Percentiles rank a stretch among this genome's conserved stretches.
phyloP scores from a whole-genome alignment of 2,329 filamentous ascomycete species.

The Cordyceps javanica region DNA sequence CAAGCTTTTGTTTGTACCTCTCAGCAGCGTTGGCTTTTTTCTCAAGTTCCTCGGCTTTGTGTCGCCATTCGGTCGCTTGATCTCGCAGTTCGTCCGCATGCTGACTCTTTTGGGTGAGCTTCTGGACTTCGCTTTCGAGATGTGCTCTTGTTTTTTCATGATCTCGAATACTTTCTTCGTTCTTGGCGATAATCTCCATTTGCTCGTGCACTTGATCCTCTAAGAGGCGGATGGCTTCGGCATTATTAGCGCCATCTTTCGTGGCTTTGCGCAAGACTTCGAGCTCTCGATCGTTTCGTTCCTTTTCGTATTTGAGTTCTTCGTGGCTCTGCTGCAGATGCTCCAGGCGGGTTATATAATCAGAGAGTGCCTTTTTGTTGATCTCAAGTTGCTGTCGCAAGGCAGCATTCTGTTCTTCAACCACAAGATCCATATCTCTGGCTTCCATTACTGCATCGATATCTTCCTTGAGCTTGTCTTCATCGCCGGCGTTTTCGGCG shows the following conservation, averaged over 20 bases:
- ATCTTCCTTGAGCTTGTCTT: constrained; percentile 34
- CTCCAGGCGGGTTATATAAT: constrained; percentile 54
- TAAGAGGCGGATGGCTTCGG: constrained; percentile 46
- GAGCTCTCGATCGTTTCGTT: constrained; percentile 49
- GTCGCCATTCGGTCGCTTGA: constrained; percentile 53
- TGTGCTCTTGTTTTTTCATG: constrained; percentile 39
- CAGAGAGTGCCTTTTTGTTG: constrained; percentile 50
- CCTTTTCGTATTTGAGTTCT: constrained; percentile 57
- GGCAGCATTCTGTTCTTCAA: constrained; percentile 49
- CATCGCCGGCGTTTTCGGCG: constrained; percentile 28
- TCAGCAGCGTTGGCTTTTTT: constrained; percentile 60
- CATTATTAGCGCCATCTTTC: constrained; percentile 46
- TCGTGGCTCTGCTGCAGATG: constrained; percentile 58
- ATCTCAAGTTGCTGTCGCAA: constrained; percentile 46
- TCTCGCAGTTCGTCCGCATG: constrained; percentile 49
- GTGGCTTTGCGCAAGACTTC: constrained; percentile 44
- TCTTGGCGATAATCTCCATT: constrained; percentile 61
- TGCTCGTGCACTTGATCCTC: constrained; percentile 57
- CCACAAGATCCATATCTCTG: constrained; percentile 49
- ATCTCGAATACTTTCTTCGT: constrained; percentile 49
- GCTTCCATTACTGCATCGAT: constrained; percentile 35
- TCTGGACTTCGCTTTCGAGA: constrained; percentile 49
- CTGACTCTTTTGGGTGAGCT: constrained; percentile 39
- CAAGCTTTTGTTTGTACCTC: constrained; percentile 57
- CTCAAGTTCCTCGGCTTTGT: constrained; percentile 51